These are phyloP conservation scores for Starmera pachycereana DNA, from an alignment of 805 yeast species.

Conservation along the genomic window DNA sequence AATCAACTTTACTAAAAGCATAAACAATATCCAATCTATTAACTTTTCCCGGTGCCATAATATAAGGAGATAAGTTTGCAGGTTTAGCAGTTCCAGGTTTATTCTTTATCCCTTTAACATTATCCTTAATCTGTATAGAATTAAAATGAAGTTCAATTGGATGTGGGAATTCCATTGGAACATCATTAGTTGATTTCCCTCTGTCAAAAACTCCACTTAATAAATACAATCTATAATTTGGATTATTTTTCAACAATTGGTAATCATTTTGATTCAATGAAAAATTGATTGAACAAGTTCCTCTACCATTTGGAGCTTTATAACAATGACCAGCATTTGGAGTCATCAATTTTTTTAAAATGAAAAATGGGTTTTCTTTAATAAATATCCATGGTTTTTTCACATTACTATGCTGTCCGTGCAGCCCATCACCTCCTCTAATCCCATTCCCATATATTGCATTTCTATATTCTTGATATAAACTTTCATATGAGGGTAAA, in stretches of 20 bases:
- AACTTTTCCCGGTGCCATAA: conserved; percentile 20
- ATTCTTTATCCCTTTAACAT: conserved; percentile 67
- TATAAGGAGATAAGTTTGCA: conserved; percentile 55
- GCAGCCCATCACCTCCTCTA: conserved; percentile 1
- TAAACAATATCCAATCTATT: conserved; percentile 45
- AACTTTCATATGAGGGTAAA: conserved; percentile 27
- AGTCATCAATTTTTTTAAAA: conserved; percentile 34
- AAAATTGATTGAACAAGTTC: conserved; percentile 33
- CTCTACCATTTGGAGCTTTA: conserved; percentile 33
- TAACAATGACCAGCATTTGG: conserved; percentile 36
- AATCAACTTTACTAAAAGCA: conserved; percentile 44
- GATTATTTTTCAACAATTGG: conserved; percentile 21
- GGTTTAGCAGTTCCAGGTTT: conserved; percentile 75
- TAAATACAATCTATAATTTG: conserved; percentile 33
- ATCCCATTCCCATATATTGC: neutral
- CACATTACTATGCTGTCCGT: conserved; percentile 1
- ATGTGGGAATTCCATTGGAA: conserved; percentile 52
- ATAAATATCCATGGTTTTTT: conserved; percentile 36
- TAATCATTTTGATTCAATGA: conserved; percentile 32
- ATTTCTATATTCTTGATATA: conserved; percentile 7
- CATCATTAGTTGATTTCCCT: conserved; percentile 17
- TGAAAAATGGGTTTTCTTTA: conserved; percentile 47
- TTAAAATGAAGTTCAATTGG: conserved; percentile 64
- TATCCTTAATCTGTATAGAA: conserved; percentile 34
- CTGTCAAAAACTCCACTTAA: conserved; percentile 40